A percentile compares a stretch with the other conserved stretches of the same genome.
phyloP scores from a whole-genome alignment of 2,329 filamentous ascomycete genomes.

The Epichloe sp. region DNA sequence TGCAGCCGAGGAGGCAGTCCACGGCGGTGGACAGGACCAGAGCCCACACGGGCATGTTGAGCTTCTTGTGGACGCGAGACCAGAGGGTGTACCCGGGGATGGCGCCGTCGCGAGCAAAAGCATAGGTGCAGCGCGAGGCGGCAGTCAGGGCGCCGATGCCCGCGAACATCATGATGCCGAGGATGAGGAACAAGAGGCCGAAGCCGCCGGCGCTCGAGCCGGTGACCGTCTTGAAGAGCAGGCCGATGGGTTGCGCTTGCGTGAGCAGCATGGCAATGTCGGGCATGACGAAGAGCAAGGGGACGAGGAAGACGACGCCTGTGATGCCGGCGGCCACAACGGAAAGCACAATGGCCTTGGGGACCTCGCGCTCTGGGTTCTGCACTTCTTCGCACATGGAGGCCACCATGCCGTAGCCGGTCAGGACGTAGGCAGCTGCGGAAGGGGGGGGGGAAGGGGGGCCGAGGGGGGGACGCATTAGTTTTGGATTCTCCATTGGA shows the following conservation, averaged over 20 bases:
- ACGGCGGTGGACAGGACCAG: constrained; percentile 55
- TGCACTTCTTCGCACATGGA: constrained; percentile 50
- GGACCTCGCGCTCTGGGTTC: constrained; percentile 46
- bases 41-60: constrained; percentile 59
- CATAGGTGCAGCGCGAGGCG: constrained; percentile 60
- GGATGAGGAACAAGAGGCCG: constrained; percentile 59
- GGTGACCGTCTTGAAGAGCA: constrained; percentile 63
- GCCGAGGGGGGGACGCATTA: no score
- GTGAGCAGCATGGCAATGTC: constrained; percentile 48
- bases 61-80: constrained; percentile 48
- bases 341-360: constrained; percentile 54
- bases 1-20: constrained; percentile 59
- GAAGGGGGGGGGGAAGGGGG: no score
- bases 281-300: constrained; percentile 63
- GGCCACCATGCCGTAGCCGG: constrained; percentile 39
- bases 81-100: constrained; percentile 58
- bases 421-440: constrained; percentile 25
- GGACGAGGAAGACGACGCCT: constrained; percentile 52
- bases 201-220: constrained; percentile 63
- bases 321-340: constrained; percentile 52
- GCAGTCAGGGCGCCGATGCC: constrained; percentile 64
- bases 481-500: no score
- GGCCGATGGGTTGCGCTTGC: constrained; percentile 61
- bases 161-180: constrained; percentile 66
- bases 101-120: constrained; percentile 62